Evolutionary conservation across 768 basidiomycete genomes (phyloP).

Genomic region (Suillus decipiens): DNA sequence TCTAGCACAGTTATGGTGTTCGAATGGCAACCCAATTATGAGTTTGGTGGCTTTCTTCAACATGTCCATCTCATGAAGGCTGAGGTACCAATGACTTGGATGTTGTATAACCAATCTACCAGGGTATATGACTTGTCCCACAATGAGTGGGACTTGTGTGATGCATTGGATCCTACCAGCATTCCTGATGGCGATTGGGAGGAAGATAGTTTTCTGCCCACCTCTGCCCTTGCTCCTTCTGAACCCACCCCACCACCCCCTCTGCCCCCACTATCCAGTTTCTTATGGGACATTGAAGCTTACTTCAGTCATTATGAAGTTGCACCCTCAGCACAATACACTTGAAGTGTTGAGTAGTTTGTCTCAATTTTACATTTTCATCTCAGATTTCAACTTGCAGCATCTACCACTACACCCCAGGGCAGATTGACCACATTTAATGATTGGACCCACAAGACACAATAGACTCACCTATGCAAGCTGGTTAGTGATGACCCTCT

Average conservation of each 20-base stretch:
- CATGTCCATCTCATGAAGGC: neutral
- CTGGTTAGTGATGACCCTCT: neutral
- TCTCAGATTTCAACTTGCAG: neutral
- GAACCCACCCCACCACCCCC: neutral
- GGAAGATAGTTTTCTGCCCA: neutral
- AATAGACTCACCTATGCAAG: neutral
- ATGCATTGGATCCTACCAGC: neutral
- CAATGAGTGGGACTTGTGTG: slow-evolving; percentile 7
- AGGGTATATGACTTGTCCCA: neutral
- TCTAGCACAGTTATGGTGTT: neutral
- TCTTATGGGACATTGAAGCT: neutral
- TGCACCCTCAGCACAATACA: neutral
- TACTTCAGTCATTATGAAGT: neutral
- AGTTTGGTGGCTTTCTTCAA: neutral
- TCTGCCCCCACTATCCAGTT: slow-evolving; percentile 1
- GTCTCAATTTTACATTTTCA: neutral
- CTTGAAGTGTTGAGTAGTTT: neutral
- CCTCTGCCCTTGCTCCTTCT: neutral
- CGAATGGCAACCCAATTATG: neutral
- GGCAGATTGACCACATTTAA: neutral
- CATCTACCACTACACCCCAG: neutral
- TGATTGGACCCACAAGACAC: neutral
- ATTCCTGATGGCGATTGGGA: neutral
- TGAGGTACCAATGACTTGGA: neutral
- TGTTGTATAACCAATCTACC: neutral